A percentile compares a stretch with the other conserved stretches of the same genome.
phyloP scores from a whole-genome alignment of 495 filamentous ascomycete species.

The Staphylotrichum tortipilum region DNA sequence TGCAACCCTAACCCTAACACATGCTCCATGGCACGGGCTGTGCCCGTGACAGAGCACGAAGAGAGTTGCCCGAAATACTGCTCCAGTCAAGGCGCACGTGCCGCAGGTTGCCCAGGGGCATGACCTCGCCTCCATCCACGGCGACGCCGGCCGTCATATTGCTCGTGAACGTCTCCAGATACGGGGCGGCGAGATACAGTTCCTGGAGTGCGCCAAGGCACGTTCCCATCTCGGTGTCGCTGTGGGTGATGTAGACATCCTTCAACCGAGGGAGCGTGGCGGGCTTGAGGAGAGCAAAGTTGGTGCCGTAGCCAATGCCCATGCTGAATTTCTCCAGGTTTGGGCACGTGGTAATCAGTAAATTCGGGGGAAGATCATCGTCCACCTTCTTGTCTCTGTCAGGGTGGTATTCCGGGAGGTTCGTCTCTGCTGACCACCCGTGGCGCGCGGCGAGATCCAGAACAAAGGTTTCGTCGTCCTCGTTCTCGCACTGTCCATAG shows the following conservation, averaged over 20 bases:
- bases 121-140: neutral
- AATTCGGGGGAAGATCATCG: neutral
- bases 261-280: neutral
- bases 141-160: neutral
- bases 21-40: too few relatives aligned
- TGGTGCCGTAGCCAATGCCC: neutral
- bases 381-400: neutral
- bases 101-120: neutral
- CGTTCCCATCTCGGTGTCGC: neutral
- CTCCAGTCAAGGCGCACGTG: neutral
- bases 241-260: neutral
- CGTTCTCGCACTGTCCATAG: neutral
- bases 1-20: too few relatives aligned
- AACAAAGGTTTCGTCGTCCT: neutral
- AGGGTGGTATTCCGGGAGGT: neutral
- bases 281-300: neutral
- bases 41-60: neutral
- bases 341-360: neutral
- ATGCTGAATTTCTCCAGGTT: neutral
- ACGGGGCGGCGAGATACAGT: neutral
- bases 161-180: neutral
- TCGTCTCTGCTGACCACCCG: neutral
- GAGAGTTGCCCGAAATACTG: neutral
- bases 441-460: neutral
- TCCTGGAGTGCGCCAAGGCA: neutral